These are phyloP conservation scores for Dictyostelium intermedium DNA, from an alignment of 78 protist species.

Conservation along the genomic window DNA sequence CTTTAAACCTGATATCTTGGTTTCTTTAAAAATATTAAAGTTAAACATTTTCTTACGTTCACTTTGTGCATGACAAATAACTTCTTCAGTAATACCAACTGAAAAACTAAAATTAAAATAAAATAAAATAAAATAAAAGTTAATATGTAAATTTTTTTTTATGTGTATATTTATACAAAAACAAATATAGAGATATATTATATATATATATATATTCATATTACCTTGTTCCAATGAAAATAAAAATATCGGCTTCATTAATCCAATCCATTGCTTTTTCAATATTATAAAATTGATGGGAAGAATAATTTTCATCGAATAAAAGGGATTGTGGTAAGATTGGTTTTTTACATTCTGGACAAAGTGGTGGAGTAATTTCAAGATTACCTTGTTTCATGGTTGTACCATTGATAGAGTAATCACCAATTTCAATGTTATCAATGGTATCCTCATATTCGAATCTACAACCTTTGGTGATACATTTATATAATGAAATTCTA, in stretches of 20 bases:
- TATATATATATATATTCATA: too few species aligned
- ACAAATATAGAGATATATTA: too few species aligned
- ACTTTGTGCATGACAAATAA: constrained; percentile 6
- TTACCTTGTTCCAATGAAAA: constrained; percentile 24
- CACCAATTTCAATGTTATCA: constrained; percentile 17
- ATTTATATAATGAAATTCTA: constrained; percentile 71
- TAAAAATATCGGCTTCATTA: constrained; percentile 15
- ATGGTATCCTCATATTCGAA: constrained; percentile 39
- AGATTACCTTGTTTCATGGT: constrained; percentile 39
- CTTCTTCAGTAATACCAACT: constrained; percentile 73
- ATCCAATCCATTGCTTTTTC: constrained; percentile 74
- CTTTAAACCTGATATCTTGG: background rate
- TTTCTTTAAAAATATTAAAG: constrained; percentile 58
- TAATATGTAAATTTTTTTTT: background rate
- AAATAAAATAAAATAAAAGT: background rate
- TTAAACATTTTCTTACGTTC: constrained; percentile 55
- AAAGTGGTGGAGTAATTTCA: constrained; percentile 54
- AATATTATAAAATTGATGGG: constrained; percentile 40
- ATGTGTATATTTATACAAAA: too few species aligned
- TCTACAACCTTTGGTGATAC: constrained; percentile 42
- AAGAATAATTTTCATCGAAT: constrained; percentile 71
- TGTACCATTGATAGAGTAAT: constrained; percentile 51
- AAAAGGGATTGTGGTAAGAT: constrained; percentile 75
- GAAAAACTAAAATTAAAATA: constrained; percentile 40
- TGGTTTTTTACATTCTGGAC: constrained; percentile 35